Evolutionary conservation across 2,329 filamentous ascomycete species (phyloP), one percentile per base, ranked within the genome.

Genomic region (Pseudopyrenochaeta lycopersici): DNA sequence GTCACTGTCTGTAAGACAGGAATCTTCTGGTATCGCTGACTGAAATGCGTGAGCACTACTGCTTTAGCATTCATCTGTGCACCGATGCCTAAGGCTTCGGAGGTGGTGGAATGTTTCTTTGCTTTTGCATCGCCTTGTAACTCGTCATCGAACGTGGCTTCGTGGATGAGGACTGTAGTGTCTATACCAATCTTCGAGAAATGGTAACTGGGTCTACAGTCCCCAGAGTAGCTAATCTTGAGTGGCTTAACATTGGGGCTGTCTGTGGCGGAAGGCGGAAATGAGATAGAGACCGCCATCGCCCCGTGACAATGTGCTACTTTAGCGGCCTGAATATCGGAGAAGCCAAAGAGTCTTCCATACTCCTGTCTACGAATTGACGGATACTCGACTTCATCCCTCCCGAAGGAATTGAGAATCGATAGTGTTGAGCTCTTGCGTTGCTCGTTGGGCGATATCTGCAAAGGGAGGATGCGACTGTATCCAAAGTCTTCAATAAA

Each of bases 111-210:
- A 79, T 99, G 95, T 70, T 90, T 92, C 85, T 99, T 99, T 46
- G 89, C 90, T 23, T 84, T 72, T 3, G 95, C 95, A 67, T 97
- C 93, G 14, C 83, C 85, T 33, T 76, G 67, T 64, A 97, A 85
- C 66, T 95, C 91, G 71, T 97, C 91, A 64, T 95, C 91, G 71
- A 99, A 98, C 0, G 95, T 99, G 58, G 92, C 93, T 82, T 99
- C 95, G 79, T 99, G 95, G 50, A 99, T 86, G 4, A 97, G 85
- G 6, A 99, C 83, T 12, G 94, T 96, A 1, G 90, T 88, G 57
- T 87, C 88, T 40, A 80, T 78, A 40, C 91, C 96, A 45, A 94
- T 89, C 11, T 76, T 63, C 0, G 87, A 85, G 70, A 99, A 97
- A 0, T 78, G 71, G 2, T 78, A 67, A 0, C 63, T 67, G 2